Conservation (phyloP, 331 rosid species). For the Erythrophleum ivorense region DNA sequence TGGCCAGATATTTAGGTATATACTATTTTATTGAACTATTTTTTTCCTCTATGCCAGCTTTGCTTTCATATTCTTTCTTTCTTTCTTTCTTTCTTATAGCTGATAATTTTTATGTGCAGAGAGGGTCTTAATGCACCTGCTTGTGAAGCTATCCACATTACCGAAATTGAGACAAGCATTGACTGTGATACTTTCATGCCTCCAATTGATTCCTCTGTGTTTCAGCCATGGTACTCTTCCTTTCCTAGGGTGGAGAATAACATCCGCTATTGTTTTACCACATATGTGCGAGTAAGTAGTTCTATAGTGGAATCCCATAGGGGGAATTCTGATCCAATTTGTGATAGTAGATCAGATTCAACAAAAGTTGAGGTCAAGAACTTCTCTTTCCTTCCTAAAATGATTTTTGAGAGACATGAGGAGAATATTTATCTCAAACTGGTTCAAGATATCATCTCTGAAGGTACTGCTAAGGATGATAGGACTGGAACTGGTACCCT, state of each 20-base stretch:
- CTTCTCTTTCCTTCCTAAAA: constrained; percentile 89
- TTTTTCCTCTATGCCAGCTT: constrained; percentile 6
- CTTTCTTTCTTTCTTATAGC: constrained; percentile 27
- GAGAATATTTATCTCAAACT: constrained; percentile 78
- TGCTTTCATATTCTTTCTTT: constrained; percentile 11
- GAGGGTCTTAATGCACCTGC: constrained; percentile 86
- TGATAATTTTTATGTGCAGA: constrained; percentile 55
- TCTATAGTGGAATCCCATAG: constrained; percentile 55
- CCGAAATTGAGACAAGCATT: constrained; percentile 74
- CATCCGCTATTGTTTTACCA: constrained; percentile 70
- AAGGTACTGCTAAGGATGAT: constrained; percentile 84
- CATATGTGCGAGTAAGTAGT: constrained; percentile 83
- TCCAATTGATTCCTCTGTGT: constrained; percentile 66
- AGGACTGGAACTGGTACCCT: constrained; percentile 97
- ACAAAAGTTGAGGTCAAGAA: constrained; percentile 65
- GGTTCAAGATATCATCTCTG: constrained; percentile 81
- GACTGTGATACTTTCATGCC: constrained; percentile 90
- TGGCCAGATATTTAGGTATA: constrained; percentile 80
- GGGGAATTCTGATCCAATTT: constrained; percentile 52
- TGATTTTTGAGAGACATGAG: constrained; percentile 82
- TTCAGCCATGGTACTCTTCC: constrained; percentile 94
- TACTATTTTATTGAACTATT: background rate
- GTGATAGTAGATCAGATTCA: constrained; percentile 46
- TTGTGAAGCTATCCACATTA: constrained; percentile 91
- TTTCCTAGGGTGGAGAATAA: constrained; percentile 78